A percentile compares a stretch with the other conserved stretches of the same genome.
These are phyloP conservation scores for Botrytis paeoniae DNA, from an alignment of 2,329 filamentous ascomycete genomes.

Conservation along the genomic window DNA sequence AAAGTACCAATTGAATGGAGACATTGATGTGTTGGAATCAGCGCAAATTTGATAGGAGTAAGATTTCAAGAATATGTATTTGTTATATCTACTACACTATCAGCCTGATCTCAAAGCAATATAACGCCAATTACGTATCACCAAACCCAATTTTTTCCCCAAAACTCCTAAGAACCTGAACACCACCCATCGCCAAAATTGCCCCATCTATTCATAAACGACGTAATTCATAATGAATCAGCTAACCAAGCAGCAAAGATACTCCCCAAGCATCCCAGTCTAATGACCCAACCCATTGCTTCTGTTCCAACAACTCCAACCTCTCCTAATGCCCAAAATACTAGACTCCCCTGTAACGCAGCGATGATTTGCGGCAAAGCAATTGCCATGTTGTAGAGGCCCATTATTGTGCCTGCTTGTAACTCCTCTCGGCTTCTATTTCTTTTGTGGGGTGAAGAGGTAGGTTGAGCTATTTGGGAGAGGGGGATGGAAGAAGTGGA, in stretches of 20 bases:
- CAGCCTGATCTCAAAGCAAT: neutral
- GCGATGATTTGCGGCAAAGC: constrained; percentile 18
- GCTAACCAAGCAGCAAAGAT: constrained; percentile 12
- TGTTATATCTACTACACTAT: neutral
- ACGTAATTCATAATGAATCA: neutral
- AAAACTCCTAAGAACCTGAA: neutral
- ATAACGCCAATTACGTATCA: neutral
- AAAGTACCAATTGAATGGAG: neutral
- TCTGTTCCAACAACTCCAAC: constrained; percentile 7
- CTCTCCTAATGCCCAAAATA: constrained; percentile 13
- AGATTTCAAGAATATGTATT: neutral
- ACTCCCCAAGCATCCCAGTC: constrained; percentile 10
- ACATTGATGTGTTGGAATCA: neutral
- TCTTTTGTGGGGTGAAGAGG: neutral
- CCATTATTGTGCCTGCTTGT: constrained; percentile 19
- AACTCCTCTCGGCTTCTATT: neutral
- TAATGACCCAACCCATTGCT: constrained; percentile 18
- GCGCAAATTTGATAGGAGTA: neutral
- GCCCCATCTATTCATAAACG: neutral
- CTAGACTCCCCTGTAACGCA: constrained; percentile 8
- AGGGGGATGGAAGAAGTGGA: neutral
- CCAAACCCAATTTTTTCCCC: neutral
- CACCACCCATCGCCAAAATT: neutral
- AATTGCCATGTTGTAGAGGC: constrained; percentile 22
- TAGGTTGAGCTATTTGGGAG: neutral